These are phyloP conservation scores for Coemansia furcata DNA, from an alignment of 192 early-diverging fungal genomes.

Conservation along the genomic window DNA sequence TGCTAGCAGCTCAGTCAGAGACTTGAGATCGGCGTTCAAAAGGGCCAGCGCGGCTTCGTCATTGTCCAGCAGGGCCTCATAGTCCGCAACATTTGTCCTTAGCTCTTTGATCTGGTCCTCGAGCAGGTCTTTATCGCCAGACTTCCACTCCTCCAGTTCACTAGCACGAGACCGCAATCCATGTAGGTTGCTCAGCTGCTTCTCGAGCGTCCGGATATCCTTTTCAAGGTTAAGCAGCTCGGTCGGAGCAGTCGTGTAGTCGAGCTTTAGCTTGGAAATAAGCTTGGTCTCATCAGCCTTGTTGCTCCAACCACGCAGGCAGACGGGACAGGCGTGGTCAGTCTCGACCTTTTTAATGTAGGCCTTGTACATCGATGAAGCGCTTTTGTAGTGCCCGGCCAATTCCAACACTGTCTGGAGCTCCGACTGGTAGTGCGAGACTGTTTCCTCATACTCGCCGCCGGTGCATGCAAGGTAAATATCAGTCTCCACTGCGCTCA, in stretches of 20 bases:
- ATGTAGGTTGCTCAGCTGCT: constrained; percentile 22
- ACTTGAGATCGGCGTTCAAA: constrained; percentile 19
- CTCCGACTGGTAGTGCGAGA: constrained; percentile 41
- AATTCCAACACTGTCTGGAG: constrained; percentile 52
- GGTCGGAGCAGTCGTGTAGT: constrained; percentile 43
- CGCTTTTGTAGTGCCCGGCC: constrained; percentile 53
- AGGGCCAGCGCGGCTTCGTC: constrained; percentile 17
- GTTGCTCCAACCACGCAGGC: constrained; percentile 68
- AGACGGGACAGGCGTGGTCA: constrained; percentile 77
- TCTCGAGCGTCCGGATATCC: constrained; percentile 26
- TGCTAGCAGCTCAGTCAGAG: constrained; percentile 10
- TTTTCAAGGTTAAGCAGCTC: constrained; percentile 35
- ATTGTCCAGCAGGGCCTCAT: constrained; percentile 9
- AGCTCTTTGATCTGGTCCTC: constrained; percentile 54
- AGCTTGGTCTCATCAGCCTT: constrained; percentile 48
- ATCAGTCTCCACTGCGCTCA: constrained; percentile 7
- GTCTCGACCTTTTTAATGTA: constrained; percentile 66
- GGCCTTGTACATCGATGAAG: constrained; percentile 60
- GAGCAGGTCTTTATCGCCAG: constrained; percentile 13
- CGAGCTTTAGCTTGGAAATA: constrained; percentile 38
- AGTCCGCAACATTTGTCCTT: constrained; percentile 31
- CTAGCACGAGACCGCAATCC: constrained; percentile 29
- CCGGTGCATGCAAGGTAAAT: constrained; percentile 23
- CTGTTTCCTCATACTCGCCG: constrained; percentile 19
- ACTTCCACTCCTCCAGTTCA: constrained; percentile 44